Conservation (phyloP, 768 basidiomycete species). For the Fistulinella prunicolor region DNA sequence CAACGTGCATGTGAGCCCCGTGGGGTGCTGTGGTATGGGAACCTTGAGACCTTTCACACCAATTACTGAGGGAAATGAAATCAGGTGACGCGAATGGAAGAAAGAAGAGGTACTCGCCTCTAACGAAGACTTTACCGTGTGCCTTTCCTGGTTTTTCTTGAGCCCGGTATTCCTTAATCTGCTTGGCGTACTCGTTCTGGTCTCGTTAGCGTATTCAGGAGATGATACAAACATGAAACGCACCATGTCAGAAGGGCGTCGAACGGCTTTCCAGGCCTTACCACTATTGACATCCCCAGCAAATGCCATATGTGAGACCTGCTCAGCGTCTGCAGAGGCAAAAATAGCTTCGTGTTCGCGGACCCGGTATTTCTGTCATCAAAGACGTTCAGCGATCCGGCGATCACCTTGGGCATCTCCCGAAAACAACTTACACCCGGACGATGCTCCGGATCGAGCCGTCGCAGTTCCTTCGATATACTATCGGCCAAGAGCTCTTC, state of each 20-base stretch:
- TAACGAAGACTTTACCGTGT: slow-evolving; percentile 92
- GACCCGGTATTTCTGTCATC: slow-evolving; percentile 70
- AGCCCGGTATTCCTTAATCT: slow-evolving; percentile 76
- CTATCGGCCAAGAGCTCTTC: slow-evolving; percentile 62
- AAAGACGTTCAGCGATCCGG: slow-evolving; percentile 1
- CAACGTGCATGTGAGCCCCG: slow-evolving; percentile 78
- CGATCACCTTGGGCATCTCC: neutral
- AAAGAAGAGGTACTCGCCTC: slow-evolving; percentile 49
- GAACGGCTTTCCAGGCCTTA: slow-evolving; percentile 80
- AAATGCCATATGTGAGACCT: slow-evolving; percentile 63
- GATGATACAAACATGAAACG: slow-evolving; percentile 17
- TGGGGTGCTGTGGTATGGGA: slow-evolving; percentile 75
- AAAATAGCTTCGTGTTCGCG: slow-evolving; percentile 80
- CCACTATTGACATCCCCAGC: slow-evolving; percentile 84
- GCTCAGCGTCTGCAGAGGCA: slow-evolving; percentile 71
- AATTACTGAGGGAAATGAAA: slow-evolving; percentile 49
- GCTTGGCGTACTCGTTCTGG: slow-evolving; percentile 92
- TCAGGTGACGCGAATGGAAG: neutral
- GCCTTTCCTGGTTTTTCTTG: slow-evolving; percentile 78
- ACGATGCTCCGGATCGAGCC: slow-evolving; percentile 40
- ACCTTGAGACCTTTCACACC: slow-evolving; percentile 70
- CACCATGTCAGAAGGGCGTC: slow-evolving; percentile 94
- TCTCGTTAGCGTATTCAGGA: neutral
- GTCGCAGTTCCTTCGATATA: slow-evolving; percentile 71
- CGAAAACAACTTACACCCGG: slow-evolving; percentile 20